phyloP scores from a whole-genome alignment of 2,329 filamentous ascomycete species.

The Dothidotthia symphoricarpi region DNA sequence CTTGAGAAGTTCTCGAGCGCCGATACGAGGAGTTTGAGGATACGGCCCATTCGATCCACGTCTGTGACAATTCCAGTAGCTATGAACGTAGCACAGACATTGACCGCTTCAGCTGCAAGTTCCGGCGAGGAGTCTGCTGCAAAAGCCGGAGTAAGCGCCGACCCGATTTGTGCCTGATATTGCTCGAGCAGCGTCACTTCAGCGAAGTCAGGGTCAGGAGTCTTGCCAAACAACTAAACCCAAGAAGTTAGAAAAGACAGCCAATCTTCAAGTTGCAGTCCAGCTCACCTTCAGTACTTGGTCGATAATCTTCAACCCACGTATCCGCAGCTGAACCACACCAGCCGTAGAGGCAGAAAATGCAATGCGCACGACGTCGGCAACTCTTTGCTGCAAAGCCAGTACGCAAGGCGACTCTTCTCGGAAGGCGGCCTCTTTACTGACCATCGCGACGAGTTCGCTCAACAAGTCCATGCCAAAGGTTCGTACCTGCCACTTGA shows the following conservation, averaged over 20 bases:
- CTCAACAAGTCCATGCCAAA: conserved; percentile 89
- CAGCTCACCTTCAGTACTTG: conserved; percentile 69
- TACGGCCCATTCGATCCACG: conserved; percentile 97
- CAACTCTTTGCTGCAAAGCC: conserved; percentile 77
- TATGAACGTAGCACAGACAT: conserved; percentile 97
- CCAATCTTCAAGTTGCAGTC: not conserved
- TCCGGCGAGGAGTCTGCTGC: conserved; percentile 94
- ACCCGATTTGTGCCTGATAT: conserved; percentile 97
- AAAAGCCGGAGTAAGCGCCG: conserved; percentile 92
- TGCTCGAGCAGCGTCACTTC: conserved; percentile 95
- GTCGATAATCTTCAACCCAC: conserved; percentile 90
- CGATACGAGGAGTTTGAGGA: conserved; percentile 86
- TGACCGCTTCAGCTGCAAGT: conserved; percentile 90
- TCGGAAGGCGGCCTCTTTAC: conserved; percentile 73
- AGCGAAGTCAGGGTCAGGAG: conserved; percentile 94
- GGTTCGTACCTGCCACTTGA: conserved; percentile 92
- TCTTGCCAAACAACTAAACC: conserved; percentile 84
- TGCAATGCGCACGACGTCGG: conserved; percentile 92
- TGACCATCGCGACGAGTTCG: conserved; percentile 76
- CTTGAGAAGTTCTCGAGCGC: conserved; percentile 89
- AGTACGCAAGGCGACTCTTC: conserved; percentile 75
- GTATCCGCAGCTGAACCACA: conserved; percentile 83
- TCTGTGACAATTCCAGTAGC: conserved; percentile 96
- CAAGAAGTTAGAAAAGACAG: conserved; percentile 4
- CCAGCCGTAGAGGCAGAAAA: conserved; percentile 96